Percentiles rank a stretch among this genome's conserved stretches.
phyloP scores from a whole-genome alignment of 306 rosid genomes.

The Sphenostylis stenocarpa region DNA sequence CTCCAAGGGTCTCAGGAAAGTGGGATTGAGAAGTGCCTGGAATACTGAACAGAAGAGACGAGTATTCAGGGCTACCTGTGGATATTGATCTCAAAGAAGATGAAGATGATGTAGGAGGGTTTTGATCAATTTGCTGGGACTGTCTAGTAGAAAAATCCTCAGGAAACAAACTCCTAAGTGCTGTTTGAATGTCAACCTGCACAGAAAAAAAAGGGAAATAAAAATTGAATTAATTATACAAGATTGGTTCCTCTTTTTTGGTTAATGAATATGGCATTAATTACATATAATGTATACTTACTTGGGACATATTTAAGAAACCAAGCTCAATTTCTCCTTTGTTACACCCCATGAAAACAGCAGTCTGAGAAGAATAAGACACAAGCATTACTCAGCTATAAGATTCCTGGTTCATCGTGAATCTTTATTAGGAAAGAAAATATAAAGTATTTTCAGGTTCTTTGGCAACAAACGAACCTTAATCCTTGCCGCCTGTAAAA shows the following conservation, averaged over 20 bases:
- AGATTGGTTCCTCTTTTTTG: not conserved
- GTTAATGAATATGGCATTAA: conserved; percentile 17
- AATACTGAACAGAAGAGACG: conserved; percentile 62
- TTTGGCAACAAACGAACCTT: conserved; percentile 55
- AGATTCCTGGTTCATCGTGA: conserved; percentile 23
- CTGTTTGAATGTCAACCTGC: conserved; percentile 55
- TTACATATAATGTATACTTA: conserved; percentile 26
- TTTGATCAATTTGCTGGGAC: conserved; percentile 41
- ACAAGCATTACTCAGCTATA: not conserved
- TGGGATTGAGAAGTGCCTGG: conserved; percentile 43
- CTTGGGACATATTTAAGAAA: conserved; percentile 67
- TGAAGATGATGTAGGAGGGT: conserved; percentile 74
- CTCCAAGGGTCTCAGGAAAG: conserved; percentile 36
- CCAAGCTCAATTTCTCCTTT: conserved; percentile 93
- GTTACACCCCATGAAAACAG: conserved; percentile 84
- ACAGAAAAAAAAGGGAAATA: not conserved
- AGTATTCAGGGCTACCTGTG: conserved; percentile 69
- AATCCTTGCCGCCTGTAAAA: conserved; percentile 76
- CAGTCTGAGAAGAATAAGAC: conserved; percentile 50
- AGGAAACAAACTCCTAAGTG: conserved; percentile 54
- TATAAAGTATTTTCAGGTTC: not conserved
- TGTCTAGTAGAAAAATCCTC: conserved; percentile 46
- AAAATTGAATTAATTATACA: not conserved
- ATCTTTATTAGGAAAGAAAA: not conserved
- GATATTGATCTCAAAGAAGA: conserved; percentile 82